Percentiles rank a stretch among this genome's conserved stretches.
Evolutionary conservation across 2,329 filamentous ascomycete species (phyloP).

Genomic region (Hysterium pulicare): DNA sequence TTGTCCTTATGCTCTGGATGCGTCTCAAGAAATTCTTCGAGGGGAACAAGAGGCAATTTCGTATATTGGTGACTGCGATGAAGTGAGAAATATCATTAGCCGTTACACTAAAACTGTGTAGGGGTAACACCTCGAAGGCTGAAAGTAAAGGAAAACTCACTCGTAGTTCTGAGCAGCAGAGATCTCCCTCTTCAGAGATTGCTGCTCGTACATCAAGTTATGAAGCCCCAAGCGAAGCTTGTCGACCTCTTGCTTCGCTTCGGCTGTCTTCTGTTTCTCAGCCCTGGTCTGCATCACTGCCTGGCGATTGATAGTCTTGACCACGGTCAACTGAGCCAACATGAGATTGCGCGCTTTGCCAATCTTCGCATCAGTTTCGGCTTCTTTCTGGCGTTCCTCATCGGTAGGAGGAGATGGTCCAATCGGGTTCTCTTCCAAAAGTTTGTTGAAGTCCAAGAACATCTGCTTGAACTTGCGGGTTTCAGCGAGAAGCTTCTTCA

Average conservation of each 20-base stretch:
- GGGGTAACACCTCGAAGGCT: background rate
- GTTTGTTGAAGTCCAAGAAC: background rate
- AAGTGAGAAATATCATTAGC: slow-evolving; percentile 10
- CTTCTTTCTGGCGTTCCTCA: background rate
- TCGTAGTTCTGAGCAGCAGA: slow-evolving; percentile 86
- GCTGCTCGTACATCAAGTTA: slow-evolving; percentile 94
- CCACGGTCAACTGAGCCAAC: slow-evolving; percentile 3
- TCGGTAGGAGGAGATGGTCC: background rate
- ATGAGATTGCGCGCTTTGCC: background rate
- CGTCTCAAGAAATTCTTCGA: slow-evolving; percentile 73
- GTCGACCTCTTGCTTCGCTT: slow-evolving; percentile 87
- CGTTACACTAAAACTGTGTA: background rate
- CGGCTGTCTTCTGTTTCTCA: slow-evolving; percentile 81
- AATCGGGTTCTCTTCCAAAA: background rate
- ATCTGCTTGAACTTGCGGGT: background rate
- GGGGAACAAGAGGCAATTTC: slow-evolving; percentile 77
- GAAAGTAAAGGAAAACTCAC: slow-evolving; percentile 56
- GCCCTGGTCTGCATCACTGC: slow-evolving; percentile 77
- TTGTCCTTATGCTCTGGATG: slow-evolving; percentile 71
- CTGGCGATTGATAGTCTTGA: slow-evolving; percentile 74
- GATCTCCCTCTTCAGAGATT: slow-evolving; percentile 87
- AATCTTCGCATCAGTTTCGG: background rate
- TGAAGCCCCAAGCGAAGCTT: slow-evolving; percentile 87
- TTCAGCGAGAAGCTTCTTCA: background rate
- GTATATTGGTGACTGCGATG: slow-evolving; percentile 74